These are phyloP conservation scores for Globisporangium parvum DNA, from an alignment of 352 stramenopile species.

Conservation along the genomic window DNA sequence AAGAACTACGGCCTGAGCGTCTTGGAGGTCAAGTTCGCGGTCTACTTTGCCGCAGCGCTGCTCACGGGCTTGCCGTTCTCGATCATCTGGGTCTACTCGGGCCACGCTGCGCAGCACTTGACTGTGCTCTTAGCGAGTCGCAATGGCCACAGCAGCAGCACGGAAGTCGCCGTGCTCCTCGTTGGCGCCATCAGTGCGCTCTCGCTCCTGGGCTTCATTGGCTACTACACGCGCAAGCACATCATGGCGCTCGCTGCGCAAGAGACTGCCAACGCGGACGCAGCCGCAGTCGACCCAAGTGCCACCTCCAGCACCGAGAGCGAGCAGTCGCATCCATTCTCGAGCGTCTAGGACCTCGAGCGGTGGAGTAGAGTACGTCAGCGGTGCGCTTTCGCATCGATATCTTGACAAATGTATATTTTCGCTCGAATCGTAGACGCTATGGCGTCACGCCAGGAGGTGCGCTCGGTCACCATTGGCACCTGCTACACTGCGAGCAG, in stretches of 20 bases:
- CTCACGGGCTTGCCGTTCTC: slow-evolving; percentile 67
- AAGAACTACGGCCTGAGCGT: slow-evolving; percentile 86
- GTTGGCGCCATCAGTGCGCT: slow-evolving; percentile 49
- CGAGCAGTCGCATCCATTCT: neutral
- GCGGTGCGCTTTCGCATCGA: neutral
- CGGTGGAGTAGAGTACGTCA: neutral
- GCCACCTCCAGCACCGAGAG: neutral
- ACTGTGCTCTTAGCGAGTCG: slow-evolving; percentile 37
- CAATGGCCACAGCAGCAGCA: slow-evolving; percentile 28
- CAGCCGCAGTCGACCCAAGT: neutral
- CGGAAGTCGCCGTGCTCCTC: slow-evolving; percentile 46
- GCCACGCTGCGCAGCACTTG: slow-evolving; percentile 60
- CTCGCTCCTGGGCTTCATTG: slow-evolving; percentile 52
- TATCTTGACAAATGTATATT: too few relatives aligned
- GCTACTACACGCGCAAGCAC: slow-evolving; percentile 66
- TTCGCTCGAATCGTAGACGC: too few relatives aligned
- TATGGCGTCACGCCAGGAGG: neutral
- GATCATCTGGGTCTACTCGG: slow-evolving; percentile 73
- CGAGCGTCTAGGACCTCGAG: neutral
- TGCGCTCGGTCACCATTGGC: neutral
- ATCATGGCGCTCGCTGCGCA: slow-evolving; percentile 50
- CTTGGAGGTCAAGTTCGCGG: slow-evolving; percentile 56
- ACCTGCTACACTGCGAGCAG: neutral
- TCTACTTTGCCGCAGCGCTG: slow-evolving; percentile 62
- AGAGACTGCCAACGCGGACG: slow-evolving; percentile 16